Percentiles rank a stretch among this genome's conserved stretches.
phyloP scores from a whole-genome alignment of 305 asterid species.

The Solanum hybrid region DNA sequence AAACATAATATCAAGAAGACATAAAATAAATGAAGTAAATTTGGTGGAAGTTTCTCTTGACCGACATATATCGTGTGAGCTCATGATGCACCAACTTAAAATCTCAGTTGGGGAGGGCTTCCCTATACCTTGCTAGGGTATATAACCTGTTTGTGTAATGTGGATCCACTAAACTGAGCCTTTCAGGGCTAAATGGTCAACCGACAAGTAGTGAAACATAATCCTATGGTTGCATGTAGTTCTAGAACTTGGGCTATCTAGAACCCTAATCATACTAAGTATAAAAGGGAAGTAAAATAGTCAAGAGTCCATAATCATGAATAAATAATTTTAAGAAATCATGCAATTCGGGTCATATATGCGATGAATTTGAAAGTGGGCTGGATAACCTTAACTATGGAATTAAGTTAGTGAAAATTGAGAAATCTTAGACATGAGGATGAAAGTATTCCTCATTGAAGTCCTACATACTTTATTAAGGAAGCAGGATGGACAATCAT shows the following conservation, averaged over 20 bases:
- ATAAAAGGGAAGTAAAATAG: neutral
- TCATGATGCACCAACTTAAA: neutral
- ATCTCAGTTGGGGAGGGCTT: neutral
- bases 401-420: neutral
- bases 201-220: neutral
- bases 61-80: neutral
- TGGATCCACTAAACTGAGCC: neutral
- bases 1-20: neutral
- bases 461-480: neutral
- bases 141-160: neutral
- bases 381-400: neutral
- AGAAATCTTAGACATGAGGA: neutral
- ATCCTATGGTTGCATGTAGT: neutral
- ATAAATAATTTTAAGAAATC: neutral
- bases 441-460: neutral
- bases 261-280: neutral
- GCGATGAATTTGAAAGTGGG: neutral
- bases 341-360: neutral
- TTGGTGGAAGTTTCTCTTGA: neutral
- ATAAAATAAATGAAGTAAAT: neutral
- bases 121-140: neutral
- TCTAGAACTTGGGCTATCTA: neutral
- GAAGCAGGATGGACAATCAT: neutral
- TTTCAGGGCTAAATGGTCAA: neutral
- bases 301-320: neutral